phyloP scores from a whole-genome alignment of 805 yeast genomes.

The Candida insectalens region DNA sequence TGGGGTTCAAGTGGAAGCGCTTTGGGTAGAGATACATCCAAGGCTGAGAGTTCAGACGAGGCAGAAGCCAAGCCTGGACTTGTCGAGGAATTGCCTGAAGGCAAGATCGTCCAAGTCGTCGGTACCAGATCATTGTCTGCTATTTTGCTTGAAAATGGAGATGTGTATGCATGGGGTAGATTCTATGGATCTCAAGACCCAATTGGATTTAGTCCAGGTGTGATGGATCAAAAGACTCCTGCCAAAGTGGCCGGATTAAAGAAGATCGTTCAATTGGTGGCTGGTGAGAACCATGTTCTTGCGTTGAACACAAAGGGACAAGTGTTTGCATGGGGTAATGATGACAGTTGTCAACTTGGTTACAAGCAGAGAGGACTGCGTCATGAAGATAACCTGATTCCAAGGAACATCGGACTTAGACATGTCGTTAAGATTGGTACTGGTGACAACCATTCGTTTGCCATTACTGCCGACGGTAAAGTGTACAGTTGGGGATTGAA shows the following conservation, averaged over 20 bases:
- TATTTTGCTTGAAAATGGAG: constrained; percentile 69
- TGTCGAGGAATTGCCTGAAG: constrained; percentile 58
- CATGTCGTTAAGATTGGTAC: constrained; percentile 74
- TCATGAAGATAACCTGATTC: constrained; percentile 62
- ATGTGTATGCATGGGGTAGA: constrained; percentile 96
- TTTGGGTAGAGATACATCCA: constrained; percentile 76
- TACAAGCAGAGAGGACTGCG: constrained; percentile 75
- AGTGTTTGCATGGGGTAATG: constrained; percentile 96
- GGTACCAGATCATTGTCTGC: constrained; percentile 92
- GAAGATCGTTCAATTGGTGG: constrained; percentile 72
- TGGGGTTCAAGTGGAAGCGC: constrained; percentile 98
- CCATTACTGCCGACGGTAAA: constrained; percentile 61
- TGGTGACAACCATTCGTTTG: constrained; percentile 96
- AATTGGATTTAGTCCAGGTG: constrained; percentile 66
- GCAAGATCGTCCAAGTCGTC: constrained; percentile 66
- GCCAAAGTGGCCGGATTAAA: constrained; percentile 47
- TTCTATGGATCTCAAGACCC: constrained; percentile 90
- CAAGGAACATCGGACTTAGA: constrained; percentile 75
- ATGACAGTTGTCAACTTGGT: constrained; percentile 89
- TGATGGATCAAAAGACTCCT: constrained; percentile 60
- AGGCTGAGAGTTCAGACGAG: constrained; percentile 53
- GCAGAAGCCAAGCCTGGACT: constrained; percentile 81
- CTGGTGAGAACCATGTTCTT: constrained; percentile 88
- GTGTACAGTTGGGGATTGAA: constrained; percentile 93
- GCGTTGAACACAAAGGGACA: constrained; percentile 78